phyloP scores from a whole-genome alignment of 306 rosid genomes.

The Acacia melanoxylon region DNA sequence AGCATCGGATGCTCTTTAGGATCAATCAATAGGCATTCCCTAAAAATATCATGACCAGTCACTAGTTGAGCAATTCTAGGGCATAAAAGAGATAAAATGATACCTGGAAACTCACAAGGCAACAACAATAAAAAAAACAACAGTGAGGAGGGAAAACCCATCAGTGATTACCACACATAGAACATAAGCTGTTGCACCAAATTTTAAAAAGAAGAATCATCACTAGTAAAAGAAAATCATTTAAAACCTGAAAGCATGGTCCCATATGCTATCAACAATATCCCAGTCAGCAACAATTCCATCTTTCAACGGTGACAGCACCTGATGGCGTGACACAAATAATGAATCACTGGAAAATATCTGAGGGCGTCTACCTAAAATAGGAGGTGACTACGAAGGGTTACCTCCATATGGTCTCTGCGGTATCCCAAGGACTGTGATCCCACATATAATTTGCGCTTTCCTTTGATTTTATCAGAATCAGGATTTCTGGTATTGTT shows the following conservation, averaged over 20 bases:
- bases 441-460: constrained; percentile 81
- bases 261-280: constrained; percentile 95
- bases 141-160: not conserved
- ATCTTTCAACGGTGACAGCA: constrained; percentile 79
- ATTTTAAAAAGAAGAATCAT: constrained; percentile 9
- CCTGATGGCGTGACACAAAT: constrained; percentile 50
- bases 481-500: constrained; percentile 51
- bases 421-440: constrained; percentile 91
- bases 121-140: constrained; percentile 9
- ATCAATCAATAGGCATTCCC: constrained; percentile 91
- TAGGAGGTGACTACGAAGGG: constrained; percentile 18
- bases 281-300: constrained; percentile 97
- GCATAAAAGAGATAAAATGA: not conserved
- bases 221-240: constrained; percentile 16
- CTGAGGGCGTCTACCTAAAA: not conserved
- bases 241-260: constrained; percentile 87
- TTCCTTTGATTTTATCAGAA: constrained; percentile 79
- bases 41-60: constrained; percentile 30
- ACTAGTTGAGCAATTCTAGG: constrained; percentile 13
- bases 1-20: constrained; percentile 98
- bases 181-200: not conserved
- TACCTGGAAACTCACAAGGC: not conserved
- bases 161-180: not conserved
- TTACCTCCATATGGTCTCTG: constrained; percentile 93
- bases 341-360: not conserved